Base-by-base conservation (phyloP, 2,329 filamentous ascomycete species). In the Claviceps sp. region DNA sequence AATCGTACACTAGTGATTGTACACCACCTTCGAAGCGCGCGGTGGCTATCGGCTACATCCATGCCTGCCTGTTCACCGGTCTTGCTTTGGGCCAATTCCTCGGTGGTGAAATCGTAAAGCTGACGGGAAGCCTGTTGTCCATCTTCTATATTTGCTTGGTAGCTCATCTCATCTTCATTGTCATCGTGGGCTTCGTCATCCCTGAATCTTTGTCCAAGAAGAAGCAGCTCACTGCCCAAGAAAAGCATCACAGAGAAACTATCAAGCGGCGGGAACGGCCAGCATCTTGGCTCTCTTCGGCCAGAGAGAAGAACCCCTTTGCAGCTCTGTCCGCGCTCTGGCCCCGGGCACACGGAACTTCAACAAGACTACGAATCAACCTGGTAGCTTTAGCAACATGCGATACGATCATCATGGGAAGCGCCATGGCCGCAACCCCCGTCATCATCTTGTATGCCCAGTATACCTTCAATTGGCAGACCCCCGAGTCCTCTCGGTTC, bases 1-100 rank as follows among this genome's bases (percentile, higher is more conserved):
- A 94, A 65, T 89, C 91, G 0, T 98, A 97, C 66, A 84, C 87
- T 13, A 84, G 88, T 42, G 93, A 98, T 66, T 95, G 89, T 67
- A 91, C 89, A 0, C 74, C 85, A 4, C 87, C 89, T 0, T 84
- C 86, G 34, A 81, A 80, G 61, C 82, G 93, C 20, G 87, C 85
- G 54, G 85, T 95, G 7, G 81, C 83, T 4, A 93, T 97, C 65
- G 90, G 89, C 6, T 91, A 90, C 63, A 84, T 97, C 60, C 88
- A 97, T 61, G 89, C 88, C 11, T 89, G 85, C 58, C 73, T 98
- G 8, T 97, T 95, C 66, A 77, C 79, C 1, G 93, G 93, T n/a
- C 80, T 97, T 46, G 91, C 93, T 0, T 68, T 91, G 36, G 93
- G 93, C 0, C 93, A 93, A 7, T 75, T 94, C 2, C 62, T 95